Conservation (phyloP, 352 stramenopile species). For the Phytophthora vignae region DNA sequence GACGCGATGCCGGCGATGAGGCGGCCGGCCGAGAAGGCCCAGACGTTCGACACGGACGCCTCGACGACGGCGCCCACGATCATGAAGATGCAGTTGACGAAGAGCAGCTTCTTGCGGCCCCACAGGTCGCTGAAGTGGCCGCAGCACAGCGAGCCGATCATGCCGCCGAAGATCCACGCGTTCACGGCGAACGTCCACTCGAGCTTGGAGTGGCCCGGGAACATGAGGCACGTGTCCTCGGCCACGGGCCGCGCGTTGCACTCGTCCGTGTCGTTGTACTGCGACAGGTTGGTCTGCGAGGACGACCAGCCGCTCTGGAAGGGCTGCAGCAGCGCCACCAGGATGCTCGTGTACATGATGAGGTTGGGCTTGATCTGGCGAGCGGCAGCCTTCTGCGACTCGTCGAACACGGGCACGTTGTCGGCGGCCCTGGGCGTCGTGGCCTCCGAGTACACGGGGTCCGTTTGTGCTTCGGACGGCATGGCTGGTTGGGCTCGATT, state of each 20-base stretch:
- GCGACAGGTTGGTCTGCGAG: too few relatives aligned
- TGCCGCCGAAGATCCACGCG: constrained; percentile 60
- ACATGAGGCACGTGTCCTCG: too few relatives aligned
- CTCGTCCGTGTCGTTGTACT: too few relatives aligned
- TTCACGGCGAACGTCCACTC: constrained; percentile 39
- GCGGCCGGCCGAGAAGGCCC: constrained; percentile 27
- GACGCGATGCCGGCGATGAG: constrained; percentile 21
- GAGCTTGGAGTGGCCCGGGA: too few relatives aligned
- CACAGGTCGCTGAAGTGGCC: constrained; percentile 38
- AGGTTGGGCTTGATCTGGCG: constrained; percentile 37
- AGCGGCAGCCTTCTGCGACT: constrained; percentile 24
- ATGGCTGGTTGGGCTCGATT: constrained; percentile 5
- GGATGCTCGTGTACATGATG: constrained; percentile 51
- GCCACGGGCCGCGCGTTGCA: too few relatives aligned
- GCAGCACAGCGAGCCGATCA: constrained; percentile 53
- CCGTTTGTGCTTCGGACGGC: constrained; percentile 24
- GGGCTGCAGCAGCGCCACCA: constrained; percentile 43
- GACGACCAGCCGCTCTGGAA: constrained; percentile 66
- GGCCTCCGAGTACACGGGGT: constrained; percentile 25
- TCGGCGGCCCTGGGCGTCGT: constrained; percentile 16
- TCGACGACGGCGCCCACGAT: constrained; percentile 38
- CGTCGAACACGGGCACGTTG: constrained; percentile 27
- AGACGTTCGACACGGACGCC: constrained; percentile 26
- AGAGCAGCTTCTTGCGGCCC: constrained; percentile 38
- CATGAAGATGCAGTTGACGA: constrained; percentile 44